These are phyloP conservation scores for Coemansia sp. DNA, from an alignment of 192 early-diverging fungal genomes.

Conservation along the genomic window DNA sequence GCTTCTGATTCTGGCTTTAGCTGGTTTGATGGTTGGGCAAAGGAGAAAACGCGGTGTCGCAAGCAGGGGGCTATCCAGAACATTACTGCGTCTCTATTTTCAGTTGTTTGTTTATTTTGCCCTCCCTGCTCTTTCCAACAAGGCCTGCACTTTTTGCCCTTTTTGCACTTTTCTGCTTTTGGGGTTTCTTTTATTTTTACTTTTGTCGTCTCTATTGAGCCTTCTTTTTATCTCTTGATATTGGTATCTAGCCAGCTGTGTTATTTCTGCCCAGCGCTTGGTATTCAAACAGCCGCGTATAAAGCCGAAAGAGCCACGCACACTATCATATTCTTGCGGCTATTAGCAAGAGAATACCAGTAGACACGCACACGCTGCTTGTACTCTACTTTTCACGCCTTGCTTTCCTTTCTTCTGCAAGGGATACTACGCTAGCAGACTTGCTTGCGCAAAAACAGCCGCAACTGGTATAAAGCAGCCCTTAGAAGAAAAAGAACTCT, in stretches of 20 bases:
- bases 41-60: too few species aligned
- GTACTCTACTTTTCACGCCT: neutral
- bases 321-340: neutral
- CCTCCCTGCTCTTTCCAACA: neutral
- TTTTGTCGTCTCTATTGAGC: constrained; percentile 3
- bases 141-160: neutral
- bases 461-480: neutral
- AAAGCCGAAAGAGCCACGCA: neutral
- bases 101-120: neutral
- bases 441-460: too few species aligned
- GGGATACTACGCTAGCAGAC: neutral
- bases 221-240: constrained; percentile 7
- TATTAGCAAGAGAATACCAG: neutral
- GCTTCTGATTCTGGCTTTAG: too few species aligned
- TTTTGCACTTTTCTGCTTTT: neutral
- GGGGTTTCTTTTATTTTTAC: neutral
- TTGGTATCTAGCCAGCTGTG: neutral
- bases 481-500: neutral
- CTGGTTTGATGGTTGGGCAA: too few species aligned
- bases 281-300: neutral
- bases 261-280: neutral
- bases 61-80: too few species aligned
- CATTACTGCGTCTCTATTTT: too few species aligned
- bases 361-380: neutral
- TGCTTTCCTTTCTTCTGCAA: neutral